Conservation (phyloP, 768 basidiomycete species). For the Pisolithus tinctorius region DNA sequence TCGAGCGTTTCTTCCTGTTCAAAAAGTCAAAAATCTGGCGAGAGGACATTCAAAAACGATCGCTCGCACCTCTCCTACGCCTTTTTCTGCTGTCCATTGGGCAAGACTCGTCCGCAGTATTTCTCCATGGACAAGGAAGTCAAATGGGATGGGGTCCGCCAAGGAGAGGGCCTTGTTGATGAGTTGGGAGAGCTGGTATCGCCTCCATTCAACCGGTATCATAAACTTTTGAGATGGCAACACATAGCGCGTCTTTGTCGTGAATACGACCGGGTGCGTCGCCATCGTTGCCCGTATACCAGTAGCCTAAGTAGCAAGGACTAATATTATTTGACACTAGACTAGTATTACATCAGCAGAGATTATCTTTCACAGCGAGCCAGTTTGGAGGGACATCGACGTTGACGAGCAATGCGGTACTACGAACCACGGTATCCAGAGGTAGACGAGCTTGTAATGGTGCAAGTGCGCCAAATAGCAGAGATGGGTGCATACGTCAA, state of each 20-base stretch:
- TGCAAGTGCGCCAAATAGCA: slow-evolving; percentile 97
- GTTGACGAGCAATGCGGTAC: slow-evolving; percentile 64
- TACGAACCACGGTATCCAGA: slow-evolving; percentile 92
- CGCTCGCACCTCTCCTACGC: slow-evolving; percentile 54
- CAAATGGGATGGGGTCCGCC: slow-evolving; percentile 76
- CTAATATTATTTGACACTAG: not conserved
- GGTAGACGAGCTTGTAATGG: slow-evolving; percentile 98
- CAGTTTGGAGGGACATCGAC: not conserved
- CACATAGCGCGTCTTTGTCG: slow-evolving; percentile 64
- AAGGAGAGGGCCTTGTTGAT: slow-evolving; percentile 89
- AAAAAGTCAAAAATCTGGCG: slow-evolving; percentile 3
- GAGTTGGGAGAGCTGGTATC: slow-evolving; percentile 96
- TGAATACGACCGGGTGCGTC: slow-evolving; percentile 57
- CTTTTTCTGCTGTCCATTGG: slow-evolving; percentile 69
- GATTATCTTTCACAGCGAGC: not conserved
- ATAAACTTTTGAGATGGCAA: slow-evolving; percentile 87
- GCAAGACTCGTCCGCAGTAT: slow-evolving; percentile 64
- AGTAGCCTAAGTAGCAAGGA: not conserved
- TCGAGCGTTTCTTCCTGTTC: slow-evolving; percentile 82
- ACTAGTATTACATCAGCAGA: not conserved
- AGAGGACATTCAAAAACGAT: not conserved
- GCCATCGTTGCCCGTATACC: not conserved
- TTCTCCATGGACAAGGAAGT: slow-evolving; percentile 84
- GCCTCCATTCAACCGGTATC: slow-evolving; percentile 83
- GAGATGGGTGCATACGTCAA: slow-evolving; percentile 99